phyloP scores from a whole-genome alignment of 2,329 filamentous ascomycete genomes.

The Penicillium sclerotiorum region DNA sequence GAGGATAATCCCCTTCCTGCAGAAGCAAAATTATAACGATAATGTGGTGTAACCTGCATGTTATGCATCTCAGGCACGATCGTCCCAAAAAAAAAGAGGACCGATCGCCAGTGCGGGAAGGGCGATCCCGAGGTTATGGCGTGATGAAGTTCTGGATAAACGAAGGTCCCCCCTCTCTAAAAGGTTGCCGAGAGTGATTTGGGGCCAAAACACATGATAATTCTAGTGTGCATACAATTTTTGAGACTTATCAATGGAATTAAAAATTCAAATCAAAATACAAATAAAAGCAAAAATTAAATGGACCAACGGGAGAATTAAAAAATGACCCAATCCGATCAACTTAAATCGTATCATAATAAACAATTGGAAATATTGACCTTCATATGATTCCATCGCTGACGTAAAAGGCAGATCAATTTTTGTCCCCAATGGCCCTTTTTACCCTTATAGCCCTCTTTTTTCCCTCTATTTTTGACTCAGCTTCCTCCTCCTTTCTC shows the following conservation, averaged over 20 bases:
- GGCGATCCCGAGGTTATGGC: conserved; percentile 25
- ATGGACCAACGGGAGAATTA: background rate
- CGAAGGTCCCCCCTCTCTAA: conserved; percentile 3
- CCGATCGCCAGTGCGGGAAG: conserved; percentile 18
- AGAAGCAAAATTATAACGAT: background rate
- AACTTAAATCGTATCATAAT: too few relatives aligned
- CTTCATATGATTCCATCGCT: conserved; percentile 20
- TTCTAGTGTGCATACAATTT: too few relatives aligned
- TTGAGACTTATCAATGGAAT: too few relatives aligned
- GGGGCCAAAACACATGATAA: too few relatives aligned
- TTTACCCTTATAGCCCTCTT: background rate
- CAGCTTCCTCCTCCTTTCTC: background rate
- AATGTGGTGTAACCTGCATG: conserved; percentile 16
- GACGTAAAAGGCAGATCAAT: conserved; percentile 23
- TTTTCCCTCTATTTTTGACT: background rate
- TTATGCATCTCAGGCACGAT: conserved; percentile 19
- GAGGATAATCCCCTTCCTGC: background rate
- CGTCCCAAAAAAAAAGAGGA: conserved; percentile 7
- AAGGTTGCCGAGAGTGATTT: too few relatives aligned
- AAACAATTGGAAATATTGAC: conserved; percentile 1
- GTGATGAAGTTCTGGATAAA: conserved; percentile 22
- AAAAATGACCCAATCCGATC: too few relatives aligned
- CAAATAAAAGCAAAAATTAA: background rate
- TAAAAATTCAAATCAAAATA: background rate
- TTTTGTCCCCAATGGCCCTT: background rate